Conservation (phyloP, 306 rosid species). For the Chamaecrista fasciculata region DNA sequence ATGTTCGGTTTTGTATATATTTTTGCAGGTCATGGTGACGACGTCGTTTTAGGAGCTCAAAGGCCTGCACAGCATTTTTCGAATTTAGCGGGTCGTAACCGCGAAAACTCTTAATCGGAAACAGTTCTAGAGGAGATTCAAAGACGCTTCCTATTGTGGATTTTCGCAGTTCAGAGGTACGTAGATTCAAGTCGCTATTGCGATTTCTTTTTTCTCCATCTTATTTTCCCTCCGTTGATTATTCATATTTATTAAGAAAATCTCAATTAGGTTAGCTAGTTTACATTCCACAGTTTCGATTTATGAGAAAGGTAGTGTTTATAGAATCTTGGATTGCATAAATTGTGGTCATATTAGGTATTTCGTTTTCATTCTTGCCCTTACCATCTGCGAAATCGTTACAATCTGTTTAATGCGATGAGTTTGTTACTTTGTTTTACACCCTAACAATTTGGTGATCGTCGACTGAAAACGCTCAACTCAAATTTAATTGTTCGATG, state of each 20-base stretch:
- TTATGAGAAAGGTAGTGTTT: not conserved
- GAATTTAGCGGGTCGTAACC: not conserved
- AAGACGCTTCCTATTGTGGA: not conserved
- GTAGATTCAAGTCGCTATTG: not conserved
- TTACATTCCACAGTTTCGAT: not conserved
- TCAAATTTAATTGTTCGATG: not conserved
- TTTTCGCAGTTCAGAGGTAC: not conserved
- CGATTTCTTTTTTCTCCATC: not conserved
- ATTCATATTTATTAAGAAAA: not conserved
- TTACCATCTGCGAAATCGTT: not conserved
- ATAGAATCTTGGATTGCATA: not conserved
- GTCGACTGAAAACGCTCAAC: not conserved
- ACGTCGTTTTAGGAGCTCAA: not conserved
- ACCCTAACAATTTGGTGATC: not conserved
- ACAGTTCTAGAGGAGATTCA: not conserved
- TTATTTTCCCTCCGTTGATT: not conserved
- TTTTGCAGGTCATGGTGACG: too few species aligned
- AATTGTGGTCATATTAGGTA: not conserved
- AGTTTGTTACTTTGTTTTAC: not conserved
- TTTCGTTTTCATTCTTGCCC: not conserved
- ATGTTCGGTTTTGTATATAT: too few species aligned
- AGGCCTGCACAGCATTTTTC: not conserved
- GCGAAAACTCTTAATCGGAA: not conserved
- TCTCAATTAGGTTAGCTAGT: not conserved
- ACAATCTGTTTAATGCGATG: not conserved